A percentile compares a stretch with the other conserved stretches of the same genome.
These are phyloP conservation scores for Zychaea mexicana DNA, from an alignment of 371 early-diverging fungal genomes.

Conservation along the genomic window DNA sequence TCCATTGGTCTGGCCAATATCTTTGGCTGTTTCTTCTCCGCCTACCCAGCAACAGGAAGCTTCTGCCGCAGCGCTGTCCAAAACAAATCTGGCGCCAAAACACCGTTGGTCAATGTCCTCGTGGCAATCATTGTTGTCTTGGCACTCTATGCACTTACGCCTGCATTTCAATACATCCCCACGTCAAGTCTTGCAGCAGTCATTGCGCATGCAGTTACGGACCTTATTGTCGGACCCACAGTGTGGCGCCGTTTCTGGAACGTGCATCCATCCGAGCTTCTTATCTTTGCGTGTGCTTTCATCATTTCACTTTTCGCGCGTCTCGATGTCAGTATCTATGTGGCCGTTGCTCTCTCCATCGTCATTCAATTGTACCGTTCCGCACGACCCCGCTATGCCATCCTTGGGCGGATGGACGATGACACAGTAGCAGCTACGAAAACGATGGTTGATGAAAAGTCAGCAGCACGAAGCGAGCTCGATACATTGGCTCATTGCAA, in stretches of 20 bases:
- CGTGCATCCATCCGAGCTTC: conserved; percentile 34
- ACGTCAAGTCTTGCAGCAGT: conserved; percentile 76
- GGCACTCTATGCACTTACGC: conserved; percentile 76
- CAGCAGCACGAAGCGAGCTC: conserved; percentile 8
- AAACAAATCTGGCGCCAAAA: conserved; percentile 66
- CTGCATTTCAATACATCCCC: conserved; percentile 85
- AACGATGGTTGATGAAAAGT: conserved; percentile 9
- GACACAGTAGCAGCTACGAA: not conserved
- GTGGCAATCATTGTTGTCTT: conserved; percentile 77
- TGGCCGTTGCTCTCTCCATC: conserved; percentile 65
- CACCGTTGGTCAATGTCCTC: conserved; percentile 76
- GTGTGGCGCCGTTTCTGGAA: conserved; percentile 49
- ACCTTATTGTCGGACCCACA: conserved; percentile 57
- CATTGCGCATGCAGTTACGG: conserved; percentile 71
- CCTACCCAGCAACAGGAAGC: conserved; percentile 83
- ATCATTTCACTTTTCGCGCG: conserved; percentile 63
- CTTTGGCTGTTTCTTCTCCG: conserved; percentile 79
- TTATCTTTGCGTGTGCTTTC: conserved; percentile 38
- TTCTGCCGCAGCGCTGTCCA: conserved; percentile 88
- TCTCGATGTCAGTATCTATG: conserved; percentile 70
- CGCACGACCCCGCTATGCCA: conserved; percentile 61
- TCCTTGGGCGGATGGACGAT: conserved; percentile 34
- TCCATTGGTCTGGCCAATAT: conserved; percentile 82
- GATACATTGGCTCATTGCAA: conserved; percentile 17
- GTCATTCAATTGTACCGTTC: conserved; percentile 65